Percentiles rank a stretch among this genome's conserved stretches.
These are phyloP conservation scores for Pachyrhizus erosus DNA, from an alignment of 306 rosid genomes.

Conservation along the genomic window DNA sequence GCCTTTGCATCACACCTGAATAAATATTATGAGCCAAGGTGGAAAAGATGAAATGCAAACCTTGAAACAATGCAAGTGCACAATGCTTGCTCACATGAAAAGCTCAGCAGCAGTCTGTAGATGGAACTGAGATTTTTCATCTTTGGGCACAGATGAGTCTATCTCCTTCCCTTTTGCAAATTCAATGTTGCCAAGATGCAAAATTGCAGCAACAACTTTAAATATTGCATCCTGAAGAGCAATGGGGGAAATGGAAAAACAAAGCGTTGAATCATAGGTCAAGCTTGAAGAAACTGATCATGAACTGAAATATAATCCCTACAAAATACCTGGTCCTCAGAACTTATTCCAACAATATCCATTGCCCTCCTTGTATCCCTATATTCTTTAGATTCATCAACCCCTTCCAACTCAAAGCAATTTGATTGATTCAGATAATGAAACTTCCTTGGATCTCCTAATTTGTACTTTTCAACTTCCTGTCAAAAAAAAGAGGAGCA, in stretches of 20 bases:
- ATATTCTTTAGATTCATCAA: slow-evolving; percentile 78
- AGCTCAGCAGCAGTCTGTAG: slow-evolving; percentile 83
- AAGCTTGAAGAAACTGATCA: slow-evolving; percentile 25
- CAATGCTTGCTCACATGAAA: slow-evolving; percentile 62
- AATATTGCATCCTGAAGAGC: slow-evolving; percentile 76
- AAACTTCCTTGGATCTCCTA: slow-evolving; percentile 74
- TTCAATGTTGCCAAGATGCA: slow-evolving; percentile 86
- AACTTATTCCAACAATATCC: slow-evolving; percentile 82
- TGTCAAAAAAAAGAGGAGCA: slow-evolving; percentile 39
- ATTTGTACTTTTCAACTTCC: slow-evolving; percentile 71
- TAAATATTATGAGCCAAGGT: slow-evolving; percentile 16
- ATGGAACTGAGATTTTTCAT: slow-evolving; percentile 79
- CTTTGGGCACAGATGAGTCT: slow-evolving; percentile 83
- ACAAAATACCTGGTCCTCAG: slow-evolving; percentile 70
- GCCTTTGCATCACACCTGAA: slow-evolving; percentile 91
- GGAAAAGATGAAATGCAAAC: slow-evolving; percentile 41
- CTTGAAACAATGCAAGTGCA: slow-evolving; percentile 21
- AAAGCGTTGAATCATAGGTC: slow-evolving; percentile 33
- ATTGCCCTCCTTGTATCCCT: slow-evolving; percentile 75
- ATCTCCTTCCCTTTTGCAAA: slow-evolving; percentile 80
- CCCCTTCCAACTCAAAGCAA: slow-evolving; percentile 73
- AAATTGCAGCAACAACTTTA: slow-evolving; percentile 83
- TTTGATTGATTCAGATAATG: slow-evolving; percentile 87
- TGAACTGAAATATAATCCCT: slow-evolving; percentile 32
- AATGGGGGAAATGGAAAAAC: slow-evolving; percentile 9